phyloP scores from a whole-genome alignment of 2,329 filamentous ascomycete genomes.

The Penicillium sp. region DNA sequence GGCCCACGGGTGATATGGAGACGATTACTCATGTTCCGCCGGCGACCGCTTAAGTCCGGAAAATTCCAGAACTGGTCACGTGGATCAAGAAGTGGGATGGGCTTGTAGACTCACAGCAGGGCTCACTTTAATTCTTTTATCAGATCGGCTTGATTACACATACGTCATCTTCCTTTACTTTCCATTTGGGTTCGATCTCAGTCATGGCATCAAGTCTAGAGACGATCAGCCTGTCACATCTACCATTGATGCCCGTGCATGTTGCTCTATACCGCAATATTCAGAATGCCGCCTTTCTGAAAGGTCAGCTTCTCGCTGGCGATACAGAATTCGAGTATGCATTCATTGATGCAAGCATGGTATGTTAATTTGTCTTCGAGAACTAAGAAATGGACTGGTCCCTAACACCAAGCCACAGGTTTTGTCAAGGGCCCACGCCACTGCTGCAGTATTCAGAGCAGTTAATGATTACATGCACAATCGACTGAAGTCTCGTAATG shows the following conservation, averaged over 20 bases:
- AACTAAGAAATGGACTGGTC: constrained; percentile 3
- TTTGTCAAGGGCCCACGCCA: constrained; percentile 61
- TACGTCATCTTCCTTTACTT: constrained; percentile 3
- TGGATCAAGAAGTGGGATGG: constrained; percentile 4
- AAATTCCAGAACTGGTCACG: constrained; percentile 10
- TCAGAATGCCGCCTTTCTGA: constrained; percentile 66
- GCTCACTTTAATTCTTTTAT: not conserved
- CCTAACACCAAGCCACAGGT: constrained; percentile 44
- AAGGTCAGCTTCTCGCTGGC: constrained; percentile 72
- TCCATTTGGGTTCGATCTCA: not conserved
- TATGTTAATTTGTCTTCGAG: constrained; percentile 34
- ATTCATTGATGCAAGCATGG: constrained; percentile 75
- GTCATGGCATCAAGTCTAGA: constrained; percentile 44
- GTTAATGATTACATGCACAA: constrained; percentile 55
- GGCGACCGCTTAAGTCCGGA: constrained; percentile 9
- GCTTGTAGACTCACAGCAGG: not conserved
- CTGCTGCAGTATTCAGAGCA: constrained; percentile 70
- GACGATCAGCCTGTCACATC: constrained; percentile 64
- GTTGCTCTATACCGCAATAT: constrained; percentile 68
- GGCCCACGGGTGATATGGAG: constrained; percentile 21
- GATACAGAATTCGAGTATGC: constrained; percentile 87
- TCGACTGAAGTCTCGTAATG: constrained; percentile 66
- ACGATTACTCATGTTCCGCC: constrained; percentile 7
- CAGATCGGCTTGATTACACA: constrained; percentile 8
- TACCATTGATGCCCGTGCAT: constrained; percentile 63